Base-by-base conservation (phyloP, 768 basidiomycete genomes). In the Symmetrospora coprosmae region DNA sequence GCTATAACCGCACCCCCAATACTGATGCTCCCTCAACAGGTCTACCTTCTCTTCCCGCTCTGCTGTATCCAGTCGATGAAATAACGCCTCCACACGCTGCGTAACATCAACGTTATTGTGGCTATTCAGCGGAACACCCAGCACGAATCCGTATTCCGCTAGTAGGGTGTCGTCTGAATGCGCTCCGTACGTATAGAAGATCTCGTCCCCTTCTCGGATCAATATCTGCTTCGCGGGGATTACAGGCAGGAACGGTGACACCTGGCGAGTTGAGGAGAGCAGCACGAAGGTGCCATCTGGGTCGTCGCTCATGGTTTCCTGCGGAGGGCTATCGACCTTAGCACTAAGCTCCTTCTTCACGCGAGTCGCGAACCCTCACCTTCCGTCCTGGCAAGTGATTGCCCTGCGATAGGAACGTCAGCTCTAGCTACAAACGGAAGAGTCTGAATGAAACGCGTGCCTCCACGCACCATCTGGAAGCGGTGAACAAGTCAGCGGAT, bases 101-200 rank as follows among this genome's bases (percentile, higher is more conserved):
- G 82, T 79, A 1, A 91, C 73, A 56, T 84, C 79, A 16, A 86
- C 76, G 65, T 87, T 33, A 33, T 62, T 62, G 53, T 67, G 60
- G 8, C 19, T 30, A 45, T 64, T 67, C 3, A 14, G 49, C 4
- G 21, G 45, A 9, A 40, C 40, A n/a, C 61, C 61, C 2, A 68
- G 55, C 31, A 85, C 78, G 70, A 97, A 97, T 0, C 91, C 92
- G 72, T 97, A 97, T 71, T 97, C 92, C 21, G 82, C 77, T 69
- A 90, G 85, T 23, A 96, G 71, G 2, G 78, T 82, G 39, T 78
- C 76, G 64, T 89, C 91, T 25, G 81, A 73, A 72, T 92, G 90
- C 5, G 74, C 70, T 0, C 89, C 90, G 66, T 97, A 97, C 49
- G 78, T 79, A 60, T 96, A 76, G 40, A 78, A 79, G 2, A 94